Conservation (phyloP, 495 filamentous ascomycete species). For the Aspergillus olivimuriae region DNA sequence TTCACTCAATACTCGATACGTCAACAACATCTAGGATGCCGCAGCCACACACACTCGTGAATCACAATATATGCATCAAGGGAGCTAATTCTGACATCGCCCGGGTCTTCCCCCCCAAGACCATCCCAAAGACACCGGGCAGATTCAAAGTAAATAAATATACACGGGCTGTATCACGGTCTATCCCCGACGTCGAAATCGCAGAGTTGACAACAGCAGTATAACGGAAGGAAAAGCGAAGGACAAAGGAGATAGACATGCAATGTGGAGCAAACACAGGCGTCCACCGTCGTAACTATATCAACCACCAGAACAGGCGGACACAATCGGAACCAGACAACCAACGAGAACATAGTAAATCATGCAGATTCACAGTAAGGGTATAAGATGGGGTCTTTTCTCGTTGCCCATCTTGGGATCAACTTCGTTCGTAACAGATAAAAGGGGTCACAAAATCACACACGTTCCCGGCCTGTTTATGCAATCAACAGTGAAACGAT, state of each 20-base stretch:
- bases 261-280: slow-evolving; percentile 11
- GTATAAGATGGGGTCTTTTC: slow-evolving; percentile 36
- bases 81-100: slow-evolving; percentile 6
- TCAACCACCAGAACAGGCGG: slow-evolving; percentile 9
- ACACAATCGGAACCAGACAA: slow-evolving; percentile 3
- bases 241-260: slow-evolving; percentile 8
- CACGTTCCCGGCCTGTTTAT: slow-evolving; percentile 37
- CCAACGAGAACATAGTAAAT: slow-evolving; percentile 25
- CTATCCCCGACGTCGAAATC: not conserved
- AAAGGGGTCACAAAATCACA: slow-evolving; percentile 16
- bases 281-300: slow-evolving; percentile 19
- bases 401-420: slow-evolving; percentile 16
- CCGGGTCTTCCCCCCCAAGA: slow-evolving; percentile 1
- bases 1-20: too few species aligned
- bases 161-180: not conserved
- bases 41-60: too few species aligned
- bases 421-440: slow-evolving; percentile 24
- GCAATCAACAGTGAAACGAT: slow-evolving; percentile 29
- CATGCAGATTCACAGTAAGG: slow-evolving; percentile 38
- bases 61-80: slow-evolving; percentile 11
- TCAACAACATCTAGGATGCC: too few species aligned
- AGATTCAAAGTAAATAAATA: slow-evolving; percentile 4
- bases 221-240: slow-evolving; percentile 8
- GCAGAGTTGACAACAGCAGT: slow-evolving; percentile 8
- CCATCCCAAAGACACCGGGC: too few species aligned